These are phyloP conservation scores for Penicillium psychrofluorescens DNA, from an alignment of 495 filamentous ascomycete genomes.

Conservation along the genomic window DNA sequence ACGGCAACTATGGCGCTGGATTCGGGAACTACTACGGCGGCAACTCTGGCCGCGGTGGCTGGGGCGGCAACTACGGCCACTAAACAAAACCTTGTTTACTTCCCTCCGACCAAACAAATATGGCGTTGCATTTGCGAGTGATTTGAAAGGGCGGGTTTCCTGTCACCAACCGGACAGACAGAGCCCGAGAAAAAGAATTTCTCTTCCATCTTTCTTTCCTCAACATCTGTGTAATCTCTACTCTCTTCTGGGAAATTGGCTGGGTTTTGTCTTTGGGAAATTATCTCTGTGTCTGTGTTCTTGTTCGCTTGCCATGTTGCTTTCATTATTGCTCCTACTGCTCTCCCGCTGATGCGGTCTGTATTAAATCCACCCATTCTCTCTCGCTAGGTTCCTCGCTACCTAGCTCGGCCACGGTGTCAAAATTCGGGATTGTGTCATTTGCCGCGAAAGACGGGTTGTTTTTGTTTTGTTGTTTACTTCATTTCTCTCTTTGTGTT, in stretches of 20 bases:
- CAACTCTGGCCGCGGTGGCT: slow-evolving; percentile 42
- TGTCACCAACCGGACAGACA: slow-evolving; percentile 11
- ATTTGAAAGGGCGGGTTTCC: slow-evolving; percentile 20
- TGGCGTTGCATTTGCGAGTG: slow-evolving; percentile 32
- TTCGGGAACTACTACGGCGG: slow-evolving; percentile 49
- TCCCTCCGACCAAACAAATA: slow-evolving; percentile 18
- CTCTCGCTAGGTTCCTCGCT: slow-evolving; percentile 17
- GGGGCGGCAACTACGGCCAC: slow-evolving; percentile 11
- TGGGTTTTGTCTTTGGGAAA: slow-evolving; percentile 16
- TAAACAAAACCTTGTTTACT: not conserved
- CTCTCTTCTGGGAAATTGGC: slow-evolving; percentile 41
- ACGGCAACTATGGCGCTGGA: slow-evolving; percentile 45
- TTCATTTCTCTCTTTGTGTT: not conserved
- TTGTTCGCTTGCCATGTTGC: slow-evolving; percentile 12
- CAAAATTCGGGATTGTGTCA: slow-evolving; percentile 20
- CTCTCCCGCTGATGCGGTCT: slow-evolving; percentile 19
- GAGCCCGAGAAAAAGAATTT: slow-evolving; percentile 14
- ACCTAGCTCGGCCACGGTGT: slow-evolving; percentile 18
- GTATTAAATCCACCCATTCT: slow-evolving; percentile 34
- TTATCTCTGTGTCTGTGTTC: slow-evolving; percentile 4
- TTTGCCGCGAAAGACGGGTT: slow-evolving; percentile 11
- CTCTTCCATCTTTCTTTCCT: slow-evolving; percentile 22
- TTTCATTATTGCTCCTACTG: slow-evolving; percentile 16
- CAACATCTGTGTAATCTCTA: slow-evolving; percentile 41
- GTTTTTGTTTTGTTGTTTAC: no score